Percentiles rank a stretch among this genome's conserved stretches.
These are phyloP conservation scores for Daldinia caldariorum DNA, from an alignment of 495 filamentous ascomycete genomes.

Conservation along the genomic window DNA sequence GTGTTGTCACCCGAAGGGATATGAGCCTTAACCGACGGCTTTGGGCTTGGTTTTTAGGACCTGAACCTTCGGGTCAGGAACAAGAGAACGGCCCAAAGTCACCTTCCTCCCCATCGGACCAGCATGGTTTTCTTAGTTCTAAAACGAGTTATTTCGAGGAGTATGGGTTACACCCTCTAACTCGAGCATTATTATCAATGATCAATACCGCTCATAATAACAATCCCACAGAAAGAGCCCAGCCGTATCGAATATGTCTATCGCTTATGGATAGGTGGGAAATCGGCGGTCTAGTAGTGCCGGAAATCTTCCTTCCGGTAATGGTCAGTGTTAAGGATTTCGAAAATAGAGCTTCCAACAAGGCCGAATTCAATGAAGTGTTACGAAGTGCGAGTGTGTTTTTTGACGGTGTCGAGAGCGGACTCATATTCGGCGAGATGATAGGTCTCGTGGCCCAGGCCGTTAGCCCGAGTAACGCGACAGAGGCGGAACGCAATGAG, in stretches of 20 bases:
- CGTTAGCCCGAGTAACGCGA: slow-evolving; percentile 58
- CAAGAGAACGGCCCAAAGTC: slow-evolving; percentile 59
- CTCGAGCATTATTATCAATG: slow-evolving; percentile 78
- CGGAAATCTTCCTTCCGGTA: slow-evolving; percentile 87
- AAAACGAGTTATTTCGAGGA: slow-evolving; percentile 80
- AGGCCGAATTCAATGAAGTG: slow-evolving; percentile 82
- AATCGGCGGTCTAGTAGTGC: slow-evolving; percentile 87
- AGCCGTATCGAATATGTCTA: slow-evolving; percentile 88
- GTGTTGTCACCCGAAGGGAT: slow-evolving; percentile 86
- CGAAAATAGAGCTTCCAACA: slow-evolving; percentile 65
- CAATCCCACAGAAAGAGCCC: slow-evolving; percentile 75
- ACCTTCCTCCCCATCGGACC: slow-evolving; percentile 56
- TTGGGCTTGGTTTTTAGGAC: slow-evolving; percentile 97
- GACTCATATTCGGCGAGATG: slow-evolving; percentile 89
- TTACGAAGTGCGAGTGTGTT: slow-evolving; percentile 92
- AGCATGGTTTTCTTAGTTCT: slow-evolving; percentile 53
- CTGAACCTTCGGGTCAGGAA: slow-evolving; percentile 68
- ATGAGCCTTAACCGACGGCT: slow-evolving; percentile 95
- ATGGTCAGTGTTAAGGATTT: slow-evolving; percentile 79
- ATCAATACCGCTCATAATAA: slow-evolving; percentile 64
- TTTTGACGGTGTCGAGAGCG: slow-evolving; percentile 96
- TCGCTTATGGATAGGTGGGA: slow-evolving; percentile 99
- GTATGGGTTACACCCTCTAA: slow-evolving; percentile 77
- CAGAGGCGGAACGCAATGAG: slow-evolving; percentile 56
- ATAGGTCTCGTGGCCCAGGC: slow-evolving; percentile 66